phyloP scores from a whole-genome alignment of 1,284 basidiomycete species.

The Vanrija pseudolonga region DNA sequence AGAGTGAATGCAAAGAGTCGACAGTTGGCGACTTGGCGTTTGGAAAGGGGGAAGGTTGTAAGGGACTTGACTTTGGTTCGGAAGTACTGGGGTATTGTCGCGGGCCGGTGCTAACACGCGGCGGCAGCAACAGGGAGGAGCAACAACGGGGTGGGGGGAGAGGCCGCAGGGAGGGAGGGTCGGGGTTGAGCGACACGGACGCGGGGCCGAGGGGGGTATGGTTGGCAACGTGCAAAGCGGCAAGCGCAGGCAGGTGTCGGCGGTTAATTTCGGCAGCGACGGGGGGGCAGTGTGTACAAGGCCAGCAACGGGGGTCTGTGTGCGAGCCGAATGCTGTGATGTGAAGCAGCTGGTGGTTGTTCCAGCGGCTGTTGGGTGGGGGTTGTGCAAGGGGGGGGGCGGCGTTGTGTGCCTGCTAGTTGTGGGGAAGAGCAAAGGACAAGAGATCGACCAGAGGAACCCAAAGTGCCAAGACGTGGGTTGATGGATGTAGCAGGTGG shows the following conservation, averaged over 20 bases:
- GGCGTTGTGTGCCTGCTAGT: neutral
- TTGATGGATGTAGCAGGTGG: no score
- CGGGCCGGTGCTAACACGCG: neutral
- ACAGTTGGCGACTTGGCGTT: no score
- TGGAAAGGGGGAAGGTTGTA: no score
- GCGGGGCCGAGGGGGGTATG: neutral
- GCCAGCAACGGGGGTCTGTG: neutral
- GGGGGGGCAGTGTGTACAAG: neutral
- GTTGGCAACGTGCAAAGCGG: neutral
- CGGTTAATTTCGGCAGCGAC: no score
- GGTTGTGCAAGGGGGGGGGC: neutral
- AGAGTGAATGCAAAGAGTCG: no score
- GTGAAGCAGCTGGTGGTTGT: no score
- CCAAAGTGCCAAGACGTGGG: no score
- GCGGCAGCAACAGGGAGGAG: neutral
- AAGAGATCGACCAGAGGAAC: no score
- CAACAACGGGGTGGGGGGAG: neutral
- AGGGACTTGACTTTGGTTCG: neutral
- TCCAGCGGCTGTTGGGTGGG: neutral
- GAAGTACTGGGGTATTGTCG: no score
- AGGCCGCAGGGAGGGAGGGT: neutral
- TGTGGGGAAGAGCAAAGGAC: neutral
- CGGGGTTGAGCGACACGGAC: neutral
- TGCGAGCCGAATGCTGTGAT: neutral
- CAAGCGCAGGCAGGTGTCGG: neutral